Base-by-base conservation (phyloP, 2,329 filamentous ascomycete species). In the Sarocladiaceae sp. region DNA sequence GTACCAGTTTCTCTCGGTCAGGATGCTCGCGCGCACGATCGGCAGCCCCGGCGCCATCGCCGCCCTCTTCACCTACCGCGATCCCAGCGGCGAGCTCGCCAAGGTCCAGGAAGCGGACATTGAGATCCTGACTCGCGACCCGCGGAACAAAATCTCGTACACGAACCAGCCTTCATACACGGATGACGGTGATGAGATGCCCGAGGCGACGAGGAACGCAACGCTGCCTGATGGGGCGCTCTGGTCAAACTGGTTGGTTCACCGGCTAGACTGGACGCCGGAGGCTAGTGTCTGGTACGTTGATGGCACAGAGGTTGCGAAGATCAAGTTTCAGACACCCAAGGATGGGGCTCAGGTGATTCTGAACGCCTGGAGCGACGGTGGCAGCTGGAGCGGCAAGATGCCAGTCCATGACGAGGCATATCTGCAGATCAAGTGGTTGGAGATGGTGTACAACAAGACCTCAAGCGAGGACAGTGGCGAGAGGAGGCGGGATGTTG, bases 341-440 rank as follows among this genome's bases (percentile, higher is more conserved):
- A 63, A 66, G 19, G 71, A 76, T 41, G 62, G 70, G 4, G 71
- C 70, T 27, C 67, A 68, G 44, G 57, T 82, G 40, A 69, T 78
- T 23, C 62, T 82, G 52, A 82, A 82, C 53, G 68, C 76, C 39
- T 82, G 78, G 78, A 74, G 74, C 45, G 72, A 82, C 48, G 78
- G 78, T 16, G 76, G 78, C 4, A 61, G 62, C 39, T 82, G 77
- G 78, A 72, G 70, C 34, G 78, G 77, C 10, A 72, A 76, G 43
- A 81, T 83, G 79, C 68, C 57, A 4, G 55, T 67, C 4, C 63
- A 66, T 3, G 64, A 61, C 10, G 65, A 66, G 34, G 77, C 78
- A 0, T 72, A 68, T 48, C 63, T 82, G 53, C 74, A 82, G 53
- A 68, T 83, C 15, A 73, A 79, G 61, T 82, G 77, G 78, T 71